Evolutionary conservation across 495 filamentous ascomycete genomes (phyloP), one percentile per base, ranked within the genome.

Genomic region (Aspergillus taichungensis): DNA sequence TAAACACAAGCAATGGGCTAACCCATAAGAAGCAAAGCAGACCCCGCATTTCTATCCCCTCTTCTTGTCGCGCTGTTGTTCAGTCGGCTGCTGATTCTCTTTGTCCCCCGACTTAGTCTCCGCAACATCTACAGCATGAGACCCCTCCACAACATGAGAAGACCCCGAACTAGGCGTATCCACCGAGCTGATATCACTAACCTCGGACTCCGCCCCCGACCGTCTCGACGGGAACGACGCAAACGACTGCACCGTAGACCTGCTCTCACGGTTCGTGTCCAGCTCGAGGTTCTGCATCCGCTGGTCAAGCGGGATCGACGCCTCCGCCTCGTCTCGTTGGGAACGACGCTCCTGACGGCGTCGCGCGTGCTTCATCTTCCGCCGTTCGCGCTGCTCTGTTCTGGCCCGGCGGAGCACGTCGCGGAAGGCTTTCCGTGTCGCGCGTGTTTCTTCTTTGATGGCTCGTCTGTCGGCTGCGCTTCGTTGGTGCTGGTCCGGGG

Each of bases 381-480:
- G 47, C 24, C 51, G 44, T 14, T 66, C 65, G 10, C 59, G 63
- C 40, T 67, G 60, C 47, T 73, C 69, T 3, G 67, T 60, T 6
- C 68, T 54, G 0, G 69, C 69, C 4, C 67, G 61, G 0, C 62
- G 60, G 8, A 67, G 48, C 6, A 67, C 54, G n/a, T 68, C 66
- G 27, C 59, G 50, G 49, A 73, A 71, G 6, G 63, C 66, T 37
- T 71, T 63, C 29, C 52, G 55, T 6, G 67, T 66, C 11, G 60
- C 56, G 1, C 59, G 59, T 41, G 65, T 57, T 47, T 73, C 69
- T 30, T 68, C 66, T 39, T 65, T 72, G 36, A 67, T 54, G 2
- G 59, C 59, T 6, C 53, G 57, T 12, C 53, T 53, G n/a, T 68
- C 64, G 0, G 51, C 48, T 18, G 52, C 49, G 12, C 62, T 60